phyloP scores from a whole-genome alignment of 148 eudicot genomes.

The Dianthus caryophyllus region DNA sequence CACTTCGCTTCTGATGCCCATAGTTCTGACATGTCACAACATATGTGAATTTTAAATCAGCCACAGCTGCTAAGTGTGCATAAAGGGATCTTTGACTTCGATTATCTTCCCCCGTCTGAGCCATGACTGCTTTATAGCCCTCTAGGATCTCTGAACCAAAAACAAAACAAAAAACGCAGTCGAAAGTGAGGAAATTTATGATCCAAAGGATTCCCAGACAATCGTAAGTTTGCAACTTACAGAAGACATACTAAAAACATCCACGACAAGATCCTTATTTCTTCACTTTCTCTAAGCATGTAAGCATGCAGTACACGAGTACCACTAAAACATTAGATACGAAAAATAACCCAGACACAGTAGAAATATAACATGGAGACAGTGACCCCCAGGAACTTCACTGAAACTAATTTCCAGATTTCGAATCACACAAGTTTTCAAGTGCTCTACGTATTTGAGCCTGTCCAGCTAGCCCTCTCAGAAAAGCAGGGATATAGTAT shows the following conservation, averaged over 20 bases:
- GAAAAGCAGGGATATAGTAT: neutral
- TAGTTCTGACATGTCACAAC: conserved; percentile 78
- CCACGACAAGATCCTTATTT: neutral
- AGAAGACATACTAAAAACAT: neutral
- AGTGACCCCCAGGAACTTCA: neutral
- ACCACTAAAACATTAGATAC: neutral
- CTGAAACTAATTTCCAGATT: too few relatives aligned
- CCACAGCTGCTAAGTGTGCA: conserved; percentile 64
- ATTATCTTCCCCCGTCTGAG: conserved; percentile 44
- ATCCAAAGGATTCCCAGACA: neutral
- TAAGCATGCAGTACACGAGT: neutral
- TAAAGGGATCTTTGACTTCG: conserved; percentile 51
- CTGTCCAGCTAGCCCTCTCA: neutral
- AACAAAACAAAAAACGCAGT: neutral
- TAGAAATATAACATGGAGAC: neutral
- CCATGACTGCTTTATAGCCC: conserved; percentile 55
- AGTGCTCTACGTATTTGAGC: neutral
- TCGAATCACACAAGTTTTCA: too few relatives aligned
- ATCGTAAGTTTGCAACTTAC: conserved; percentile 1
- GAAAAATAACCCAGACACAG: neutral
- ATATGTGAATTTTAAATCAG: conserved; percentile 72
- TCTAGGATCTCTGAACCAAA: conserved; percentile 47
- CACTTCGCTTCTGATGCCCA: conserved; percentile 68
- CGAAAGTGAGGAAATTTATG: conserved; percentile 2
- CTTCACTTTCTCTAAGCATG: neutral